Conservation (phyloP, 2,329 filamentous ascomycete genomes). For the Colletotrichum melonis region DNA sequence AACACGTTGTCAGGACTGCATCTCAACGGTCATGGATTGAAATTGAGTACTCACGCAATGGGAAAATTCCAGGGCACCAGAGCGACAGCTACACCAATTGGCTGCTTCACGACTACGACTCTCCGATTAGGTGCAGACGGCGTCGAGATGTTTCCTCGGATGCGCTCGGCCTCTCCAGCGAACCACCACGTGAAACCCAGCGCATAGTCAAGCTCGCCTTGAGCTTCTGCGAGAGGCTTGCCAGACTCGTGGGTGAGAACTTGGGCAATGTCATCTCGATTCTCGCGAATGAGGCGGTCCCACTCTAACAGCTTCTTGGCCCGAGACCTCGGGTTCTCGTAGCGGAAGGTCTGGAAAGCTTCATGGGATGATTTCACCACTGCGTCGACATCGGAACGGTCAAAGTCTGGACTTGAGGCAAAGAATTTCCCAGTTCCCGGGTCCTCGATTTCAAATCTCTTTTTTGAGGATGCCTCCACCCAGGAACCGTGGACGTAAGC, state of each 20-base stretch:
- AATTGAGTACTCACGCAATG: slow-evolving; percentile 56
- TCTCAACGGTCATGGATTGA: no score
- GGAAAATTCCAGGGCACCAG: slow-evolving; percentile 69
- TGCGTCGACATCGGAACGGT: slow-evolving; percentile 50
- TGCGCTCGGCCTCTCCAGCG: slow-evolving; percentile 59
- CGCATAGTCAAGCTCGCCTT: slow-evolving; percentile 67
- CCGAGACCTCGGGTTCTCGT: slow-evolving; percentile 49
- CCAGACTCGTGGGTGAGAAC: slow-evolving; percentile 63
- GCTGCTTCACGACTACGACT: slow-evolving; percentile 75
- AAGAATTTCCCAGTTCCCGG: slow-evolving; percentile 62
- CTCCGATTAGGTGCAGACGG: slow-evolving; percentile 72
- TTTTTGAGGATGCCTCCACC: slow-evolving; percentile 56
- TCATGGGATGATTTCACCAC: slow-evolving; percentile 49
- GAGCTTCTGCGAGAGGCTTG: slow-evolving; percentile 65
- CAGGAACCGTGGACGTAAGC: slow-evolving; percentile 62
- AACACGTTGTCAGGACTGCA: background rate
- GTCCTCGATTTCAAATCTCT: slow-evolving; percentile 63
- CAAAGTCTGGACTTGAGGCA: slow-evolving; percentile 61
- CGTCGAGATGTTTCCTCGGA: slow-evolving; percentile 69
- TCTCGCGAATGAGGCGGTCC: slow-evolving; percentile 48
- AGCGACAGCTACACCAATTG: slow-evolving; percentile 49
- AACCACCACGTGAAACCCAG: slow-evolving; percentile 69
- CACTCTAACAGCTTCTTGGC: slow-evolving; percentile 50
- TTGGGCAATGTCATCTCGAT: slow-evolving; percentile 51
- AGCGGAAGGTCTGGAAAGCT: slow-evolving; percentile 52